phyloP scores from a whole-genome alignment of 2,329 filamentous ascomycete species.

The Aschersonia sp. region DNA sequence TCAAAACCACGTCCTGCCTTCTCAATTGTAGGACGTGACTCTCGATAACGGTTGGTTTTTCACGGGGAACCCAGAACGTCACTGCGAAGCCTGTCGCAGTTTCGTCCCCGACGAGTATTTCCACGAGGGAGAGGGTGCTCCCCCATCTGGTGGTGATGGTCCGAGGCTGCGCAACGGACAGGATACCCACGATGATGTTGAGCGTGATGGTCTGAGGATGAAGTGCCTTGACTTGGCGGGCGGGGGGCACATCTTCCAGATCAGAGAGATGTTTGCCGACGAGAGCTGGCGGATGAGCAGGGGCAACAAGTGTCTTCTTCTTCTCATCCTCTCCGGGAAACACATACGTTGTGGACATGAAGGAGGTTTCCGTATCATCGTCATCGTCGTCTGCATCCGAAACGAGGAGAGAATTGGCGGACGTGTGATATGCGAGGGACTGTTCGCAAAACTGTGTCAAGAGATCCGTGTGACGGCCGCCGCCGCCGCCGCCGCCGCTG shows the following conservation, averaged over 20 bases:
- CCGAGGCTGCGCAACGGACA: constrained; percentile 54
- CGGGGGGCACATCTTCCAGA: constrained; percentile 55
- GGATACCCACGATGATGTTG: constrained; percentile 67
- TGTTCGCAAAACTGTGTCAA: constrained; percentile 62
- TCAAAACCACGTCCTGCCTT: constrained; percentile 61
- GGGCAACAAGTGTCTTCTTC: constrained; percentile 1
- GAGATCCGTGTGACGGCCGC: constrained; percentile 11
- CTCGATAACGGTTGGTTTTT: constrained; percentile 15
- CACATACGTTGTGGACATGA: constrained; percentile 6
- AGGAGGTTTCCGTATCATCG: constrained; percentile 9
- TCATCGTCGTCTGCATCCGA: constrained; percentile 11
- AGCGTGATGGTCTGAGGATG: constrained; percentile 69
- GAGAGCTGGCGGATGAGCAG: constrained; percentile 6
- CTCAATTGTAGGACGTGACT: constrained; percentile 33
- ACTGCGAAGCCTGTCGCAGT: constrained; percentile 68
- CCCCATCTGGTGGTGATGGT: constrained; percentile 54
- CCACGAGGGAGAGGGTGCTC: constrained; percentile 49
- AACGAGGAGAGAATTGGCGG: constrained; percentile 45
- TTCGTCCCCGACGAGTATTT: constrained; percentile 73
- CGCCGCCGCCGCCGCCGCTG: background rate
- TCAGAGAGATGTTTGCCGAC: constrained; percentile 27
- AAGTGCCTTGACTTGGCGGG: constrained; percentile 49
- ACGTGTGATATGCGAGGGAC: constrained; percentile 55
- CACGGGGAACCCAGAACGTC: constrained; percentile 58
- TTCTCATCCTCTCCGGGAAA: background rate